These are phyloP conservation scores for Chytriomyces sp. DNA, from an alignment of 192 early-diverging fungal genomes.

Conservation along the genomic window DNA sequence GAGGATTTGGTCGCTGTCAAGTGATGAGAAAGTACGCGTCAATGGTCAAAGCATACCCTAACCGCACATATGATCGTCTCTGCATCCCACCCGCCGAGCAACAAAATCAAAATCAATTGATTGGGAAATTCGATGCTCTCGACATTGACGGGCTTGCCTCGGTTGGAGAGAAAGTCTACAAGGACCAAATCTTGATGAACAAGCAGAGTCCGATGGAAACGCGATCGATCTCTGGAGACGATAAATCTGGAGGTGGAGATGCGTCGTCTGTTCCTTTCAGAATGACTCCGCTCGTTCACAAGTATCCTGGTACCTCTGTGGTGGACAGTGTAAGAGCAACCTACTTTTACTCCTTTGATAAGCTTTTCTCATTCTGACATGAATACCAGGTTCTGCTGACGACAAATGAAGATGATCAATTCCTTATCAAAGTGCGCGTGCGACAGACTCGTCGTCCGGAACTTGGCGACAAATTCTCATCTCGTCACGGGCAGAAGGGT, in stretches of 20 bases:
- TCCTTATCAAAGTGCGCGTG: slow-evolving; percentile 85
- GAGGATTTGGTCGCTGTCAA: slow-evolving; percentile 95
- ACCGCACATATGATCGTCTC: slow-evolving; percentile 83
- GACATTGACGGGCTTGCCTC: slow-evolving; percentile 91
- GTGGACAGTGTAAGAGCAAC: slow-evolving; percentile 73
- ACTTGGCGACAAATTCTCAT: slow-evolving; percentile 98
- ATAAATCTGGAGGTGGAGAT: slow-evolving; percentile 44
- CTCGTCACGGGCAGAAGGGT: slow-evolving; percentile 97
- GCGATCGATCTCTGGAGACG: slow-evolving; percentile 52
- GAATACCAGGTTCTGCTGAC: slow-evolving; percentile 74
- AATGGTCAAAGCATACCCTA: slow-evolving; percentile 87
- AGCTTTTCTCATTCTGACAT: neutral
- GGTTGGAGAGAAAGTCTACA: slow-evolving; percentile 78
- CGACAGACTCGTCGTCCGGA: slow-evolving; percentile 94
- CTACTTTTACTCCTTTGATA: neutral
- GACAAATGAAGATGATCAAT: slow-evolving; percentile 91
- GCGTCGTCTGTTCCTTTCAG: slow-evolving; percentile 67
- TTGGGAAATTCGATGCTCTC: slow-evolving; percentile 68
- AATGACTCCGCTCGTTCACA: slow-evolving; percentile 78
- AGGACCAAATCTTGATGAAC: slow-evolving; percentile 81
- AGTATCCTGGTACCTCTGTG: slow-evolving; percentile 86
- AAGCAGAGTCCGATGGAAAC: slow-evolving; percentile 87
- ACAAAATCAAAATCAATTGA: slow-evolving; percentile 13
- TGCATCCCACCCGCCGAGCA: slow-evolving; percentile 50
- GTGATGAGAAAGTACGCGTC: slow-evolving; percentile 88